Conservation (phyloP, 495 filamentous ascomycete species). For the Annulohypoxylon stygium region DNA sequence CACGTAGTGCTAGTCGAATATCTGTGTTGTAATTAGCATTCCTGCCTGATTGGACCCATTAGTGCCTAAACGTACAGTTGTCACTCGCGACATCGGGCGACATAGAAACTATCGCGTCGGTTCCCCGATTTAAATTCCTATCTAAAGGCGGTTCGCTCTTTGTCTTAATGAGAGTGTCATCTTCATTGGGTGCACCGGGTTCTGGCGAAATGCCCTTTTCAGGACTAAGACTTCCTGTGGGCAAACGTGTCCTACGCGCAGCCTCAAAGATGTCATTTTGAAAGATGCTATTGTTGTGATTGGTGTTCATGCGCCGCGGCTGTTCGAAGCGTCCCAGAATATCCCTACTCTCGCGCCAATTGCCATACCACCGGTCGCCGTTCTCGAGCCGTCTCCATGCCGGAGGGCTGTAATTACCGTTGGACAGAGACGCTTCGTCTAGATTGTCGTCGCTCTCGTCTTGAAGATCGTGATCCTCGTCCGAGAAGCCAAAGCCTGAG, state of each 20-base stretch:
- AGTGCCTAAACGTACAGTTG: slow-evolving; percentile 53
- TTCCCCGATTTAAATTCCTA: slow-evolving; percentile 26
- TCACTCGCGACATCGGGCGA: slow-evolving; percentile 41
- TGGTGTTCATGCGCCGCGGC: slow-evolving; percentile 50
- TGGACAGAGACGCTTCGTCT: slow-evolving; percentile 57
- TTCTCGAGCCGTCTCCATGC: slow-evolving; percentile 67
- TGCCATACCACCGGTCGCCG: slow-evolving; percentile 67
- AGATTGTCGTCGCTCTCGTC: slow-evolving; percentile 65
- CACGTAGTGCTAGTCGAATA: slow-evolving; percentile 85
- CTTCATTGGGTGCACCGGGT: slow-evolving; percentile 54
- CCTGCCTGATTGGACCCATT: background rate
- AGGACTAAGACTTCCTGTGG: slow-evolving; percentile 64
- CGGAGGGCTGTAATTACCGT: slow-evolving; percentile 68
- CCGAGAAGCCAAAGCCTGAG: slow-evolving; percentile 77
- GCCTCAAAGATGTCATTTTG: slow-evolving; percentile 60
- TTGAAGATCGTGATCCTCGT: slow-evolving; percentile 61
- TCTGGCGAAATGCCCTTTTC: slow-evolving; percentile 65
- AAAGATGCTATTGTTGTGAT: slow-evolving; percentile 47
- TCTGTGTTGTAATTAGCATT: slow-evolving; percentile 65
- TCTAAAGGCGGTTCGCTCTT: slow-evolving; percentile 45
- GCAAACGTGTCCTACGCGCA: slow-evolving; percentile 65
- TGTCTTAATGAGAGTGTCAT: slow-evolving; percentile 51
- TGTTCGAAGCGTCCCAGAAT: slow-evolving; percentile 49
- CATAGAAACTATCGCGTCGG: slow-evolving; percentile 48
- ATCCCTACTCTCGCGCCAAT: slow-evolving; percentile 62